phyloP scores from a whole-genome alignment of 495 filamentous ascomycete genomes.

The Cudoniella acicularis region DNA sequence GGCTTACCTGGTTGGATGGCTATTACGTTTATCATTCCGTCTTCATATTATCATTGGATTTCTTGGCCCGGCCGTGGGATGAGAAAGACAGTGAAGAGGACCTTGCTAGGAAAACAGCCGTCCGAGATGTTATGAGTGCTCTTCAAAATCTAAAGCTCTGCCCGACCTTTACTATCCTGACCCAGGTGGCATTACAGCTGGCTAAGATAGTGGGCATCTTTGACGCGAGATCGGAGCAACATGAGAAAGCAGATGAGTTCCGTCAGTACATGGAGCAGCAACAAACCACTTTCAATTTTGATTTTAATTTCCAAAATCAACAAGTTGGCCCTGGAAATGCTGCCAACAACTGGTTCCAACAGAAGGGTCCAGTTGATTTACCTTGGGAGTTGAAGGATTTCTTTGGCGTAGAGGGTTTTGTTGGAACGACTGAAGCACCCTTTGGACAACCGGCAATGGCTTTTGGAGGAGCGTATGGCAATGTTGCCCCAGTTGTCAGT shows the following conservation, averaged over 20 bases:
- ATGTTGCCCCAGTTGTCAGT: background rate
- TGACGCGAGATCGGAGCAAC: constrained; percentile 11
- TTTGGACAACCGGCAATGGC: background rate
- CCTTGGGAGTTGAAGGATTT: constrained; percentile 24
- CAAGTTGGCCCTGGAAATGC: constrained; percentile 1
- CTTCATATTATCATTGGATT: constrained; percentile 26
- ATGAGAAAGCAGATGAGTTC: constrained; percentile 12
- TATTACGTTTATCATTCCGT: constrained; percentile 27
- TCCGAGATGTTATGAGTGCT: constrained; percentile 20
- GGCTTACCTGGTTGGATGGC: constrained; percentile 24
- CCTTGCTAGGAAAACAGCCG: constrained; percentile 18
- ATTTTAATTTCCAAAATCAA: constrained; percentile 3
- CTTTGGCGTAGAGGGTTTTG: constrained; percentile 18
- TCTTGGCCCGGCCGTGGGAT: constrained; percentile 22
- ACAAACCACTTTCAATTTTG: constrained; percentile 11
- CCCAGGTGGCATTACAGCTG: constrained; percentile 21
- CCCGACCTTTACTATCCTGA: constrained; percentile 23
- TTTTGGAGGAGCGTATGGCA: background rate
- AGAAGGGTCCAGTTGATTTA: constrained; percentile 14
- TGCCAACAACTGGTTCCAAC: constrained; percentile 19
- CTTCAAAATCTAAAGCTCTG: constrained; percentile 18
- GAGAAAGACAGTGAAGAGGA: constrained; percentile 19
- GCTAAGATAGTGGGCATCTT: constrained; percentile 27
- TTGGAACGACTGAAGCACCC: background rate
- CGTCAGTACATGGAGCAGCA: constrained; percentile 17